phyloP scores from a whole-genome alignment of 768 basidiomycete genomes.

The Pisolithus marmoratus region DNA sequence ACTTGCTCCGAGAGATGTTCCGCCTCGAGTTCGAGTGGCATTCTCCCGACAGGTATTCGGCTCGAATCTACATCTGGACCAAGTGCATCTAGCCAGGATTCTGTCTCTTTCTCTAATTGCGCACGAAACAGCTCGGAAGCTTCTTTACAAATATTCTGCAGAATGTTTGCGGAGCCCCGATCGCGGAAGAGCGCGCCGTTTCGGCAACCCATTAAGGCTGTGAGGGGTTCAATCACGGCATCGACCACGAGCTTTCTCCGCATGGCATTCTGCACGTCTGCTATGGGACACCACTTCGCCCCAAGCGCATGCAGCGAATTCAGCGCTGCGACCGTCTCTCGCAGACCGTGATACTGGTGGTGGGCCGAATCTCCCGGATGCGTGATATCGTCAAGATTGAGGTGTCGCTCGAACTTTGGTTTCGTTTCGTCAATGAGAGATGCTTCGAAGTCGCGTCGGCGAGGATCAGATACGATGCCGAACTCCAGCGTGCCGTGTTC shows the following conservation, averaged over 20 bases:
- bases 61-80: constrained; percentile 15
- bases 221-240: constrained; percentile 78
- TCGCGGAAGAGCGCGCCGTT: constrained; percentile 69
- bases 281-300: constrained; percentile 59
- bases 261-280: constrained; percentile 61
- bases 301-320: constrained; percentile 50
- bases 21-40: constrained; percentile 43
- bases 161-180: constrained; percentile 37
- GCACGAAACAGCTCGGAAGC: constrained; percentile 55
- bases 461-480: constrained; percentile 68
- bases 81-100: constrained; percentile 19
- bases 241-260: constrained; percentile 81
- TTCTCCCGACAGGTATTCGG: constrained; percentile 28
- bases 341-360: constrained; percentile 53
- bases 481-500: constrained; percentile 71
- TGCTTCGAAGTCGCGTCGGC: constrained; percentile 58
- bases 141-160: constrained; percentile 61
- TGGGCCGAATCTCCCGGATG: constrained; percentile 28
- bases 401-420: constrained; percentile 33
- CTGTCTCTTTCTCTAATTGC: constrained; percentile 39
- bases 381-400: constrained; percentile 51
- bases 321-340: constrained; percentile 63
- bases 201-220: constrained; percentile 70
- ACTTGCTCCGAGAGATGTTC: constrained; percentile 51
- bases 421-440: constrained; percentile 34